phyloP scores from a whole-genome alignment of 2,329 filamentous ascomycete genomes.

The Xylaria digitata region DNA sequence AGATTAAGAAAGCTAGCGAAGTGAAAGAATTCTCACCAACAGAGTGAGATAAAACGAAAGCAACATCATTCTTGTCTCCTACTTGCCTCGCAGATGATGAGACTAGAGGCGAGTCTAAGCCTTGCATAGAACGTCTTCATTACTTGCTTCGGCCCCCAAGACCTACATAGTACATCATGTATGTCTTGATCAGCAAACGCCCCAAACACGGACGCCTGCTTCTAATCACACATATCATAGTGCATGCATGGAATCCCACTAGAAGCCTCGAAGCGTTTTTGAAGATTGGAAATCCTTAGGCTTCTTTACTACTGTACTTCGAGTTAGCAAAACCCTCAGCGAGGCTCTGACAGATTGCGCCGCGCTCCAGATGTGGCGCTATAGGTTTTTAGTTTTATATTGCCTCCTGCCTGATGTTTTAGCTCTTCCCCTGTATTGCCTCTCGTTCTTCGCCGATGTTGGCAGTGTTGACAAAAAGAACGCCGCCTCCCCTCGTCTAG shows the following conservation, averaged over 20 bases:
- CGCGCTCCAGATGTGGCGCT: neutral
- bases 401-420: neutral
- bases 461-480: conserved; percentile 19
- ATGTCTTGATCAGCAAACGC: conserved; percentile 21
- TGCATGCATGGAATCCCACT: conserved; percentile 28
- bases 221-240: neutral
- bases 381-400: neutral
- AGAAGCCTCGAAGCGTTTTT: conserved; percentile 5
- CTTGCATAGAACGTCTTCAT: conserved; percentile 5
- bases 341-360: conserved; percentile 3
- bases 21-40: neutral
- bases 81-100: conserved; percentile 2
- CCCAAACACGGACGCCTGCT: neutral
- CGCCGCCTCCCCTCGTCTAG: neutral
- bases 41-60: conserved; percentile 8
- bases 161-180: conserved; percentile 9
- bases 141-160: conserved; percentile 14
- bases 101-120: neutral
- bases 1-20: neutral
- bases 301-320: neutral
- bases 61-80: neutral
- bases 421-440: neutral
- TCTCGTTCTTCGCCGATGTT: conserved; percentile 1
- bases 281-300: neutral
- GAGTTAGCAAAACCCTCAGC: neutral